Evolutionary conservation across 805 yeast species (phyloP).

Genomic region (Clavispora carvajalis): DNA sequence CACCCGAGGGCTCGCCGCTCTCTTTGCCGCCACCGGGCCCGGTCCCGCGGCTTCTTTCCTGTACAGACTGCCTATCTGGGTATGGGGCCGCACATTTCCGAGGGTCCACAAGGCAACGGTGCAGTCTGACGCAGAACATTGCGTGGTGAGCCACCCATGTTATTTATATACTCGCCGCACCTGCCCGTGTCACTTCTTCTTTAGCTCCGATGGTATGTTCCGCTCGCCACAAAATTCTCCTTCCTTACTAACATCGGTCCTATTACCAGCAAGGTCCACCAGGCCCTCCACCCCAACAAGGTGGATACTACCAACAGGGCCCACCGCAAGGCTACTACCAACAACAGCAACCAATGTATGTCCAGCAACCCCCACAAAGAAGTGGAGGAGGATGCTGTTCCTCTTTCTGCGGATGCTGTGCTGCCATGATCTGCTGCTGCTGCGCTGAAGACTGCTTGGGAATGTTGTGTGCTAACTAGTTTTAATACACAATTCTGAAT

Average conservation of each 20-base stretch:
- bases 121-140: not conserved
- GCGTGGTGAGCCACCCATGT: not conserved
- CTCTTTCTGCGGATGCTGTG: conserved; percentile 17
- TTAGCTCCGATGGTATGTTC: not conserved
- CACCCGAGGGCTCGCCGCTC: not conserved
- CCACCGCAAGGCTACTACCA: conserved; percentile 27
- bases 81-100: not conserved
- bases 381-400: conserved; percentile 22
- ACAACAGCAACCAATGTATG: conserved; percentile 30
- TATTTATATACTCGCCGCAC: not conserved
- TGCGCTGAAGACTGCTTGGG: conserved; percentile 18
- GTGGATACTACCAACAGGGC: conserved; percentile 23
- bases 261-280: conserved; percentile 17
- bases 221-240: not conserved
- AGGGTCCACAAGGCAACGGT: not conserved
- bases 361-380: conserved; percentile 22
- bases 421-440: conserved; percentile 18
- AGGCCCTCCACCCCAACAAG: conserved; percentile 19
- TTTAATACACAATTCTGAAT: not conserved
- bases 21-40: not conserved
- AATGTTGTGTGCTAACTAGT: conserved; percentile 6
- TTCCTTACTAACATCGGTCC: conserved; percentile 8
- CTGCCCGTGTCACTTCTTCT: not conserved
- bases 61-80: not conserved
- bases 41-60: not conserved